Base-by-base conservation (phyloP, 2,329 filamentous ascomycete species). In the Bipolaris bicolor region DNA sequence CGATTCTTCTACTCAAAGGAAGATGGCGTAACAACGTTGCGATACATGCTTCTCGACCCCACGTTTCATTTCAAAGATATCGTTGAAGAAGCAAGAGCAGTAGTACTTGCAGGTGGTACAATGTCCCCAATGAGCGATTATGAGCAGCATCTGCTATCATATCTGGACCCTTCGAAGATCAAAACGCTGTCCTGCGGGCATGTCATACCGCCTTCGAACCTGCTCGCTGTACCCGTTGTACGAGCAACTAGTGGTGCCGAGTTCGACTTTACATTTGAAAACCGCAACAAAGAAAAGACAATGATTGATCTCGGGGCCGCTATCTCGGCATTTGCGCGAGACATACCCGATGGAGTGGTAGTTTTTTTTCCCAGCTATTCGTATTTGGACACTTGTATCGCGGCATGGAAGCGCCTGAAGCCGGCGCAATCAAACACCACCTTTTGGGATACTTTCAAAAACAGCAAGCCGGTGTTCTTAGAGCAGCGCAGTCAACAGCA, bases 61-160 rank as follows among this genome's bases (percentile, higher is more conserved):
- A 93, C 93, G 0, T 88, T 94, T 67, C 91, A 96, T 64, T 98
- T 99, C 76, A 89, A 89, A 7, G 90, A 93, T 10, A 90, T 98
- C 49, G 91, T 94, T 1, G 87, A 91, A 29, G 88, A 90, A 60
- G 92, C 95, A 0, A 84, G 92, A 56, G 91, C 94, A 1, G 90
- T 99, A 3, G 89, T 99, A 40, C 81, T 99, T 3, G 95, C 93
- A 0, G 95, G 95, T 56, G 95, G 95, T 20, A 99, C 95, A 24
- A 98, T 99, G 95, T 96, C 95, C 2, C 95, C 95, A 0, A 96
- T 98, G 80, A 86, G 89, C 22, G 95, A 98, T 77, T 99, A 97
- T 76, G 88, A 85, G 34, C 84, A 89, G 3, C 91, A 97, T 67
- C 82, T 99, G 0, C 95, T 99, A 61, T 90, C 94, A 0, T 89